Percentiles rank a stretch among this genome's conserved stretches.
Conservation (phyloP, 2,329 filamentous ascomycete genomes). For the Diaporthe vaccinii region DNA sequence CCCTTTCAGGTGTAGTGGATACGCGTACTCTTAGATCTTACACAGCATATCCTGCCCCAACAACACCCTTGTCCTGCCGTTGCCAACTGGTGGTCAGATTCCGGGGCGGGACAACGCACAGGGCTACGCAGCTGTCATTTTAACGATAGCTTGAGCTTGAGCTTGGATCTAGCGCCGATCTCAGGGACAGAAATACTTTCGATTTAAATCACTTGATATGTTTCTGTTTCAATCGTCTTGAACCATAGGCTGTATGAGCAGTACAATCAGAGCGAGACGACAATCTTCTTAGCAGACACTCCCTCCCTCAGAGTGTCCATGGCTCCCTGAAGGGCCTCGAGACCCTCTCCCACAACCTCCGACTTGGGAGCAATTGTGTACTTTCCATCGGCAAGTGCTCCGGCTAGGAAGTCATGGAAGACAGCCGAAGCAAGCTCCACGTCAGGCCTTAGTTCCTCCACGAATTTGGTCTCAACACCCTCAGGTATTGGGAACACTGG, state of each 20-base stretch:
- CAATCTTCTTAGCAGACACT: constrained; percentile 58
- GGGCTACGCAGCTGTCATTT: neutral
- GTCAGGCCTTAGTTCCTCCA: constrained; percentile 47
- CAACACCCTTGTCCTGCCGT: neutral
- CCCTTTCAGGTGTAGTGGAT: neutral
- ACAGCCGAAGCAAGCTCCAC: constrained; percentile 49
- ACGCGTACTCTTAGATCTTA: neutral
- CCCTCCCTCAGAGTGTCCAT: constrained; percentile 54
- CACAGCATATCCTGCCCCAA: neutral
- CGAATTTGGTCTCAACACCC: constrained; percentile 47
- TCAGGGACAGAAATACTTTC: neutral
- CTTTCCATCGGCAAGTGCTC: constrained; percentile 52
- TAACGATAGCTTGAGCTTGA: neutral
- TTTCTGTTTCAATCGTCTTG: neutral
- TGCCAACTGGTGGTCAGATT: neutral
- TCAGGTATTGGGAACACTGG: constrained; percentile 46
- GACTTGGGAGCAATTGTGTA: constrained; percentile 56
- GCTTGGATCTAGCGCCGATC: neutral
- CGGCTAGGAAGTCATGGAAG: constrained; percentile 55
- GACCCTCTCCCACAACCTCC: constrained; percentile 55
- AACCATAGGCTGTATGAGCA: neutral
- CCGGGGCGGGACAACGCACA: neutral
- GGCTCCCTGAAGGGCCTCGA: constrained; percentile 57
- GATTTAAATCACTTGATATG: too few relatives aligned
- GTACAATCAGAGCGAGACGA: constrained; percentile 46